Conservation (phyloP, 768 basidiomycete genomes). For the Mycena belliarum region DNA sequence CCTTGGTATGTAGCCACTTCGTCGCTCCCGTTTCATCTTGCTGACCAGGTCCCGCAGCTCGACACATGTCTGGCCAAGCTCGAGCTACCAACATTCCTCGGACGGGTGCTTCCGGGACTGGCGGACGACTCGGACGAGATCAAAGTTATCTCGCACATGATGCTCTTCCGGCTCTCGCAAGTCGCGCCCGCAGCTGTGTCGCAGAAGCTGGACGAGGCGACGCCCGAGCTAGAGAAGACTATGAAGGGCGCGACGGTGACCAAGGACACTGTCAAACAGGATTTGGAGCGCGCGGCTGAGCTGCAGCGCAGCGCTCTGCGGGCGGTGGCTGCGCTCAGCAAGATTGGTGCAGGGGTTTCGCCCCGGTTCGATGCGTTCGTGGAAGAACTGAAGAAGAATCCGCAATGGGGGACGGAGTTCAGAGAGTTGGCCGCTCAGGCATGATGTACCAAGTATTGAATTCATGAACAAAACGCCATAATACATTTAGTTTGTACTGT, state of each 20-base stretch:
- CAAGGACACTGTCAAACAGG: slow-evolving; percentile 96
- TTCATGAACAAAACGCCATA: too few species aligned
- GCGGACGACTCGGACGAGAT: slow-evolving; percentile 93
- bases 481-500: too few species aligned
- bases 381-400: slow-evolving; percentile 66
- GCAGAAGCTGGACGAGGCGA: slow-evolving; percentile 81
- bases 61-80: slow-evolving; percentile 90
- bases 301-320: slow-evolving; percentile 88
- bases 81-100: slow-evolving; percentile 84
- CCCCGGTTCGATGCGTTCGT: slow-evolving; percentile 82
- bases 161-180: slow-evolving; percentile 87
- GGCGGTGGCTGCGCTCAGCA: slow-evolving; percentile 84
- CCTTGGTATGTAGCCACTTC: slow-evolving; percentile 57
- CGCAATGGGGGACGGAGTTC: slow-evolving; percentile 71
- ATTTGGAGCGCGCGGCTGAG: slow-evolving; percentile 84
- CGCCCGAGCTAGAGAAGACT: slow-evolving; percentile 80
- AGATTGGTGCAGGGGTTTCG: slow-evolving; percentile 63
- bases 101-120: slow-evolving; percentile 78
- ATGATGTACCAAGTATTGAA: slow-evolving; percentile 3
- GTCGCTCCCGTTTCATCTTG: background rate
- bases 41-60: slow-evolving; percentile 47
- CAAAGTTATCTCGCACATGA: slow-evolving; percentile 95
- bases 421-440: slow-evolving; percentile 46
- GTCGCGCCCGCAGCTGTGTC: slow-evolving; percentile 83
- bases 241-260: slow-evolving; percentile 88